A percentile compares a stretch with the other conserved stretches of the same genome.
Evolutionary conservation across 2,329 filamentous ascomycete genomes (phyloP).

Genomic region (Rosellinia necatrix): DNA sequence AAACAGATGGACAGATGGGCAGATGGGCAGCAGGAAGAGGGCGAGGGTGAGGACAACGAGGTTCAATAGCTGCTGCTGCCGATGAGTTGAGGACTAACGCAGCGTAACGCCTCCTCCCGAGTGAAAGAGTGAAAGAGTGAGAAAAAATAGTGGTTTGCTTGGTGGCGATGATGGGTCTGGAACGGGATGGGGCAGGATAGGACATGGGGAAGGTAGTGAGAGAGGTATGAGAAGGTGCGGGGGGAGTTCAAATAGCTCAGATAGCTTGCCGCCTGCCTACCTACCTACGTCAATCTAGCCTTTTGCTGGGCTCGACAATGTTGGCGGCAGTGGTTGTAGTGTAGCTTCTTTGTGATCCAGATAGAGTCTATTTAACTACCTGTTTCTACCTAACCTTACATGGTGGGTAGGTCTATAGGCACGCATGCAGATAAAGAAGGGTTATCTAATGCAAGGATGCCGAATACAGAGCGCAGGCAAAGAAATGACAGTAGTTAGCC

Average conservation of each 20-base stretch:
- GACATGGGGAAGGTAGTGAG: not conserved
- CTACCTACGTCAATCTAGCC: constrained; percentile 11
- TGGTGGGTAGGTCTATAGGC: not conserved
- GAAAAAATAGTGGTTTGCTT: too few relatives aligned
- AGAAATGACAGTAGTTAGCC: constrained; percentile 2
- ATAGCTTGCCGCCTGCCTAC: constrained; percentile 9
- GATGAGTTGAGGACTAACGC: too few relatives aligned
- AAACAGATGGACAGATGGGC: too few relatives aligned
- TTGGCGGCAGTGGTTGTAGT: not conserved
- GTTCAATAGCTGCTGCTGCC: too few relatives aligned
- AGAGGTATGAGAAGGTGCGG: too few relatives aligned
- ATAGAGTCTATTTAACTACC: not conserved
- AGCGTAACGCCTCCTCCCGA: too few relatives aligned
- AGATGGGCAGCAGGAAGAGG: too few relatives aligned
- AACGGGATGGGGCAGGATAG: too few relatives aligned
- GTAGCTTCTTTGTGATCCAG: constrained; percentile 2
- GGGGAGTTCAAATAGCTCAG: not conserved
- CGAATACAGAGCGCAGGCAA: too few relatives aligned
- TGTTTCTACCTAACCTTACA: not conserved
- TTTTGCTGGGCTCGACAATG: constrained; percentile 1
- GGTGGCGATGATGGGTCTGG: too few relatives aligned
- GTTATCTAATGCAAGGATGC: not conserved
- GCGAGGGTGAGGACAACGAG: too few relatives aligned
- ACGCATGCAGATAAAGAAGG: not conserved
- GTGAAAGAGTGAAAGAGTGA: too few relatives aligned